These are phyloP conservation scores for Cenchrus americanus DNA, from an alignment of 176 grass and related monocot species.

Conservation along the genomic window DNA sequence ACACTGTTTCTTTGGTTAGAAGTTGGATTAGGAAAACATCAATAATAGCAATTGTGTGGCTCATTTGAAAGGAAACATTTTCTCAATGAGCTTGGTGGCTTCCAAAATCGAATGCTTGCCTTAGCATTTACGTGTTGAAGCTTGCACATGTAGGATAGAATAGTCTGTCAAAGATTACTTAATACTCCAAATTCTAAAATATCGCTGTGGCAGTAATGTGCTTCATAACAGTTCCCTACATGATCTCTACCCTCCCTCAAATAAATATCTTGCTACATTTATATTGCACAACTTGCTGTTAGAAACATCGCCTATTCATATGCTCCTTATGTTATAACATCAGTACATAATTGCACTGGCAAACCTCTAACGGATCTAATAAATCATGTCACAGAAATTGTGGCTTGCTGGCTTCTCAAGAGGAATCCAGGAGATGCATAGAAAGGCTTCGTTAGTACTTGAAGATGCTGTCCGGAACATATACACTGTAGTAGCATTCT, in stretches of 20 bases:
- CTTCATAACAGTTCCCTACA: constrained; percentile 21
- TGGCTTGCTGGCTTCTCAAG: constrained; percentile 99
- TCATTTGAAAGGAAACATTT: not conserved
- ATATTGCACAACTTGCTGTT: not conserved
- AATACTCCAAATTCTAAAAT: constrained; percentile 14
- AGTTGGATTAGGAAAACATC: constrained; percentile 9
- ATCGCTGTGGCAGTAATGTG: not conserved
- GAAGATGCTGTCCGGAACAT: constrained; percentile 99
- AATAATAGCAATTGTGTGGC: not conserved
- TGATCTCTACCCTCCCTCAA: not conserved
- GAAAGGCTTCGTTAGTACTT: constrained; percentile 95
- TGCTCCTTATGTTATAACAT: constrained; percentile 6
- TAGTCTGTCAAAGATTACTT: constrained; percentile 17
- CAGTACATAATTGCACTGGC: constrained; percentile 22
- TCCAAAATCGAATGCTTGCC: not conserved
- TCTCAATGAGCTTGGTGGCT: not conserved
- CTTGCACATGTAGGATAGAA: not conserved
- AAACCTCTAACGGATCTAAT: constrained; percentile 27
- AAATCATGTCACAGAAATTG: constrained; percentile 75
- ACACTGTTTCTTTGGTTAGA: constrained; percentile 1
- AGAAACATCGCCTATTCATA: constrained; percentile 1
- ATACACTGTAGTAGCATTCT: constrained; percentile 98
- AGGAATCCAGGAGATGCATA: constrained; percentile 99
- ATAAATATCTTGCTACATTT: not conserved
- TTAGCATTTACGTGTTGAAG: constrained; percentile 4